These are phyloP conservation scores for Heliamphora exappendiculata DNA, from an alignment of 148 eudicot species.

Conservation along the genomic window DNA sequence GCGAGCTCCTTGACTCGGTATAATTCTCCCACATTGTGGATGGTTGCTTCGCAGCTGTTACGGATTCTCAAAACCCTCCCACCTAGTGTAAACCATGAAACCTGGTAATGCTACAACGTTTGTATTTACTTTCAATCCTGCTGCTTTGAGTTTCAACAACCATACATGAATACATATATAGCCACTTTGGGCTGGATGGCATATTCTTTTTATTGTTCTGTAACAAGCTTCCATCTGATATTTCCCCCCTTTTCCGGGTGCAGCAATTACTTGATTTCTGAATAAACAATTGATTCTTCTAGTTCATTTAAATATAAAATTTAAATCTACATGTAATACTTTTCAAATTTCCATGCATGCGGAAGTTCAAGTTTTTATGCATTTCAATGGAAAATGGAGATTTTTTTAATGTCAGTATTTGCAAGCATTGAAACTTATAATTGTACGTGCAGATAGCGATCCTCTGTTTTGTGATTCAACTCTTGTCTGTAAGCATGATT, in stretches of 20 bases:
- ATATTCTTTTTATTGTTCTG: not conserved
- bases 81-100: slow-evolving; percentile 15
- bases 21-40: slow-evolving; percentile 13
- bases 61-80: slow-evolving; percentile 27
- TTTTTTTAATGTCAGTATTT: not conserved
- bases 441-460: not conserved
- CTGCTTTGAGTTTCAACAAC: not conserved
- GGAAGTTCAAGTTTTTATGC: not conserved
- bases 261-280: not conserved
- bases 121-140: not conserved
- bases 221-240: not conserved
- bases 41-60: slow-evolving; percentile 36
- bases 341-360: not conserved
- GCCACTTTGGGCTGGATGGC: not conserved
- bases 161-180: not conserved
- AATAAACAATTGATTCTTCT: not conserved
- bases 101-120: slow-evolving; percentile 20
- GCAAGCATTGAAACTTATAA: not conserved
- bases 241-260: not conserved
- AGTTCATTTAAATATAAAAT: not conserved
- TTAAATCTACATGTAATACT: not conserved
- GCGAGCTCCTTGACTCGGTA: slow-evolving; percentile 3
- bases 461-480: slow-evolving; percentile 9
- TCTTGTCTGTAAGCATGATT: slow-evolving; percentile 10
- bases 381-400: not conserved